These are phyloP conservation scores for Calonectria hawksworthii DNA, from an alignment of 2,329 filamentous ascomycete genomes.

Conservation along the genomic window DNA sequence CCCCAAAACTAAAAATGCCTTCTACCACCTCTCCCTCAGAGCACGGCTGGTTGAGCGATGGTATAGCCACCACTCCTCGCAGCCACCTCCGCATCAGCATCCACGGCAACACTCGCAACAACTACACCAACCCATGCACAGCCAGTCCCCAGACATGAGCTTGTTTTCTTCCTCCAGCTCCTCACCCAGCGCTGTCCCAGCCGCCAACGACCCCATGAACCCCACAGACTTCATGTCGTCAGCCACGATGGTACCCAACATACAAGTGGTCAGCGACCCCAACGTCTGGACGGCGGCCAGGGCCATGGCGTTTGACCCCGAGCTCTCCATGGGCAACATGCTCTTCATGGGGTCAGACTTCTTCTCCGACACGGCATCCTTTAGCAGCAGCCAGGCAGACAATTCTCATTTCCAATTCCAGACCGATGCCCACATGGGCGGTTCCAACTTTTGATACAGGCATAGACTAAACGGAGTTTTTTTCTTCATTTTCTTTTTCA, in stretches of 20 bases:
- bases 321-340: constrained; percentile 34
- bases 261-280: constrained; percentile 33
- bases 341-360: constrained; percentile 41
- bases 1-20: constrained; percentile 40
- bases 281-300: constrained; percentile 35
- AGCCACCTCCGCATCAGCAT: background rate
- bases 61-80: constrained; percentile 36
- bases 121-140: constrained; percentile 9
- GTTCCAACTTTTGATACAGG: constrained; percentile 22
- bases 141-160: constrained; percentile 32
- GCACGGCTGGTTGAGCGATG: constrained; percentile 39
- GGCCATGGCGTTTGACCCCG: constrained; percentile 36
- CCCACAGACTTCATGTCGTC: constrained; percentile 21
- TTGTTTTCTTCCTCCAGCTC: constrained; percentile 35
- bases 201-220: constrained; percentile 22
- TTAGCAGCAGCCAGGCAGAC: background rate
- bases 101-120: background rate
- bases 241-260: constrained; percentile 30
- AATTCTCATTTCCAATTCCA: background rate
- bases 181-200: constrained; percentile 28
- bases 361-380: constrained; percentile 26
- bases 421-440: background rate
- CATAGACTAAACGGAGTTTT: constrained; percentile 17
- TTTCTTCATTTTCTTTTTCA: background rate
- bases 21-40: constrained; percentile 41